Conservation (phyloP, 106 monocot genomes). For the Dendrobium chrysotoxum region DNA sequence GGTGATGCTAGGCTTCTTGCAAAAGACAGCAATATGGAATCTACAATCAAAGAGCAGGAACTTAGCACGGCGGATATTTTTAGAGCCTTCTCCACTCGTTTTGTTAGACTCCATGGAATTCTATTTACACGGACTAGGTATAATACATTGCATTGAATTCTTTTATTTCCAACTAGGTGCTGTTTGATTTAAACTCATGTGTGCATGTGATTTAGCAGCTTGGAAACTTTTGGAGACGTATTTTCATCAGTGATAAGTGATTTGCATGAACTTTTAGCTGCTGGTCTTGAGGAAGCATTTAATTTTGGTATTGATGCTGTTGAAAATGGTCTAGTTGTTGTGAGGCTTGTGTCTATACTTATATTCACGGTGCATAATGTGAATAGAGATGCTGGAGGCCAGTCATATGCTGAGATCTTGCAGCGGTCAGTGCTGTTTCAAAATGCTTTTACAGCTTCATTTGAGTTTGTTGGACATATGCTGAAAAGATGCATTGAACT, state of each 20-base stretch:
- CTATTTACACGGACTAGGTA: constrained; percentile 96
- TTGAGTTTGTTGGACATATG: constrained; percentile 74
- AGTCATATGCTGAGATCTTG: constrained; percentile 91
- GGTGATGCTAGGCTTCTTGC: constrained; percentile 35
- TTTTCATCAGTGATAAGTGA: constrained; percentile 43
- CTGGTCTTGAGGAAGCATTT: constrained; percentile 64
- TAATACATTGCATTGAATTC: not conserved
- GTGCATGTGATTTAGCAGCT: constrained; percentile 23
- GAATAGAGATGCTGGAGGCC: constrained; percentile 61
- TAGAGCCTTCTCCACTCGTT: constrained; percentile 64
- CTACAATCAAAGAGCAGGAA: constrained; percentile 29
- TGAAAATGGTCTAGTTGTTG: constrained; percentile 50
- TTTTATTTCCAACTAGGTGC: not conserved
- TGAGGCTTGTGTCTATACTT: constrained; percentile 73
- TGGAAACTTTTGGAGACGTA: constrained; percentile 92
- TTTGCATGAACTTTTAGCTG: constrained; percentile 62
- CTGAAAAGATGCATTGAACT: constrained; percentile 60
- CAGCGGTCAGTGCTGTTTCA: constrained; percentile 77
- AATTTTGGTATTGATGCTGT: constrained; percentile 67
- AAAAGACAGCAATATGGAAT: constrained; percentile 43
- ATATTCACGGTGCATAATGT: constrained; percentile 91
- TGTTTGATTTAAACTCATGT: not conserved
- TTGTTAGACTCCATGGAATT: constrained; percentile 90
- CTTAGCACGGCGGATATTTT: constrained; percentile 39
- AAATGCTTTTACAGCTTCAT: constrained; percentile 79